Base-by-base conservation (phyloP, 1,284 basidiomycete species). In the Boletus semigastroideus region DNA sequence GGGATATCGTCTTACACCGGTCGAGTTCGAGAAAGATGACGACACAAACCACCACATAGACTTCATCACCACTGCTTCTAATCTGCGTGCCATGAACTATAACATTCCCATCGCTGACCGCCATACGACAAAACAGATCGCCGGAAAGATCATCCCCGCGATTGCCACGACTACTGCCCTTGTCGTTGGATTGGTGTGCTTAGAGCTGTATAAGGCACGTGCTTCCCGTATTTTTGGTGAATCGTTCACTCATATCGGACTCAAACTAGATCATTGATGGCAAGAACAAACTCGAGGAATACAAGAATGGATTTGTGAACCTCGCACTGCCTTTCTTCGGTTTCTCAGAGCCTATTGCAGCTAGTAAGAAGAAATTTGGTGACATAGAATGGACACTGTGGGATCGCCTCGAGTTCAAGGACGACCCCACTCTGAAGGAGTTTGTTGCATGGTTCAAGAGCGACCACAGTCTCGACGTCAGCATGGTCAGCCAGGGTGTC, bases 1-100 rank as follows among this genome's bases (percentile, higher is more conserved):
- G 36, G 97, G 97, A 30, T 98, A 96, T 77, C 90, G 96, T 54
- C 80, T 99, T 52, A 90, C 81, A 53, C 93, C 97, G 5, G 94
- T 96, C 50, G 95, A 98, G 67, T 99, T 99, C 66, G 97, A 99
- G 78, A 99, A 99, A 77, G 97, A 99, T 70, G 96, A 99, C 66
- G 97, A 99, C 70, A 85, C 86, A 39, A 99, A 99, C 74, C 85
- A 92, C 74, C 97, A 99, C 74, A 98, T 99, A 68, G 97, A 98
- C 75, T 99, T 99, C 72, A 98, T 99, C 74, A 98, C 95, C 34
- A 92, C 97, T 7, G 92, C 97, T 4, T 98, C 96, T 46, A 99
- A 99, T 77, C 80, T 99, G 56, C 91, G 97, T 42, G 97, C 97
- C 1, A 82, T 86, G 75, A 99, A 99, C 76, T 99, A 99, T 74